Evolutionary conservation across 2,329 filamentous ascomycete species (phyloP).

Genomic region (Exophiala calicioides): DNA sequence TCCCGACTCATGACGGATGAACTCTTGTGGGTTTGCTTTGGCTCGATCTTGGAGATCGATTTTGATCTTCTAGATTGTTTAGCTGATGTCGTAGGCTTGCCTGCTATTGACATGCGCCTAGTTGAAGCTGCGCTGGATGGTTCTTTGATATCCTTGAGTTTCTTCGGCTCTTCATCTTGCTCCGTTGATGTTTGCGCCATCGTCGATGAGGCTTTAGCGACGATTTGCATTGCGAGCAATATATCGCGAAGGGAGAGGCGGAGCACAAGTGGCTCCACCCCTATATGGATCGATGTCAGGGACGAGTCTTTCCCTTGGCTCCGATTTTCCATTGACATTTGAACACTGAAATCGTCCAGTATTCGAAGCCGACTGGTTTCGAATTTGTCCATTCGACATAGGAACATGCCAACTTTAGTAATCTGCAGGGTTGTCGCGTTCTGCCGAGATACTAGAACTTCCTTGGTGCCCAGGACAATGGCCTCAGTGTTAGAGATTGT

Average conservation of each 20-base stretch:
- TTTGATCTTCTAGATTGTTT: conserved; percentile 50
- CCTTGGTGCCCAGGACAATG: conserved; percentile 91
- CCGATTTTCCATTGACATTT: conserved; percentile 79
- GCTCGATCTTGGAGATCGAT: conserved; percentile 43
- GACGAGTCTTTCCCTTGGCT: conserved; percentile 61
- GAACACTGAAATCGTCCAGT: conserved; percentile 92
- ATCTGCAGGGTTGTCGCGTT: conserved; percentile 92
- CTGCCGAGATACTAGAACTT: conserved; percentile 88
- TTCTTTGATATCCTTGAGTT: conserved; percentile 47
- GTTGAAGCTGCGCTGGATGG: conserved; percentile 38
- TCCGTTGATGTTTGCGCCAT: conserved; percentile 46
- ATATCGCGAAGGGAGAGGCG: conserved; percentile 92
- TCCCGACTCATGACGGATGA: conserved; percentile 67
- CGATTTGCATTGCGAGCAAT: conserved; percentile 86
- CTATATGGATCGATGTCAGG: conserved; percentile 76
- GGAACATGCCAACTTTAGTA: conserved; percentile 93
- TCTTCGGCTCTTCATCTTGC: conserved; percentile 56
- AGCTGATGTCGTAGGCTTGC: conserved; percentile 45
- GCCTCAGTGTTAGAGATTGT: conserved; percentile 87
- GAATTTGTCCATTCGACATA: conserved; percentile 97
- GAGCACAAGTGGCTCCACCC: conserved; percentile 87
- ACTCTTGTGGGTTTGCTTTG: conserved; percentile 44
- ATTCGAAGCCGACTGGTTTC: conserved; percentile 88
- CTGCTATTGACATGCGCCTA: conserved; percentile 52
- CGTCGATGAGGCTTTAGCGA: conserved; percentile 73